phyloP scores from a whole-genome alignment of 1,284 basidiomycete genomes.

The Fomitopsis schrenkii region DNA sequence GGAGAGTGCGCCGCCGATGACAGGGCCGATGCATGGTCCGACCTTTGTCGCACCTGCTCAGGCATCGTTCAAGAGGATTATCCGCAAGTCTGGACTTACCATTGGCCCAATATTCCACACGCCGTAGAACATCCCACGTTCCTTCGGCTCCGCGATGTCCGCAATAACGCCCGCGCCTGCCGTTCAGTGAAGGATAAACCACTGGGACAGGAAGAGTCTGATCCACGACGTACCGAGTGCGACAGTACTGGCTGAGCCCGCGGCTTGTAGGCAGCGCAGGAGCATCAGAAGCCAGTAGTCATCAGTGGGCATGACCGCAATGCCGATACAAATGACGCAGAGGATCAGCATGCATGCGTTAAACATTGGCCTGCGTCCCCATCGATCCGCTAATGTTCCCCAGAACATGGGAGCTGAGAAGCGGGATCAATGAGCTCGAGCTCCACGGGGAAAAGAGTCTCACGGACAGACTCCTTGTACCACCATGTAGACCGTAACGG shows the following conservation, averaged over 20 bases:
- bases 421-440: conserved; percentile 1
- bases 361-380: conserved; percentile 43
- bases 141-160: conserved; percentile 35
- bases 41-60: conserved; percentile 17
- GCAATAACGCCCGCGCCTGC: conserved; percentile 36
- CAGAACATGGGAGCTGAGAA: conserved; percentile 38
- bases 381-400: conserved; percentile 42
- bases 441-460: not conserved
- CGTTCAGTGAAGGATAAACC: not conserved
- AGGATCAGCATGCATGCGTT: conserved; percentile 39
- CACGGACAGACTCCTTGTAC: conserved; percentile 66
- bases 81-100: conserved; percentile 19
- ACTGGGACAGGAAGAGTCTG: not conserved
- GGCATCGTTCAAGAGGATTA: not conserved
- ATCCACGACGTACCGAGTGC: conserved; percentile 31
- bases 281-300: conserved; percentile 46
- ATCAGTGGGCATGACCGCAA: conserved; percentile 41
- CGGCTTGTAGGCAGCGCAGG: conserved; percentile 43
- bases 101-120: conserved; percentile 34
- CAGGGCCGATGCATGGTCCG: conserved; percentile 37
- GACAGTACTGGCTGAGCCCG: conserved; percentile 41
- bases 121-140: conserved; percentile 37
- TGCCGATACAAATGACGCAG: conserved; percentile 37
- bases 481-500: conserved; percentile 77
- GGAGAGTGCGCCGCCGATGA: conserved; percentile 56